Base-by-base conservation (phyloP, 2,329 filamentous ascomycete species). In the Microcyclospora pomicola region DNA sequence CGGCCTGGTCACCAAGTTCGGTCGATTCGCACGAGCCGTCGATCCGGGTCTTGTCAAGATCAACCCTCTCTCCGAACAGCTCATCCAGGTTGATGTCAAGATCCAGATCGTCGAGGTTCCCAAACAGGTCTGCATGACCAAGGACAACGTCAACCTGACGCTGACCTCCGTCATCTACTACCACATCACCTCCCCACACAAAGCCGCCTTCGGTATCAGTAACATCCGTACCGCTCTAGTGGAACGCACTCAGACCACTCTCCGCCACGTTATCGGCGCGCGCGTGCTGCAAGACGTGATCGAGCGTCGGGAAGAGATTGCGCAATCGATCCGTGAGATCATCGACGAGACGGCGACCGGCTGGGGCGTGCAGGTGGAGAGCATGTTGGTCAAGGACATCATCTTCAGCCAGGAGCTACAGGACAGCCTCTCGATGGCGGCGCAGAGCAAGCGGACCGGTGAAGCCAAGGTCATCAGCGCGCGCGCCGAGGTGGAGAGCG, bases 331-430 rank as follows among this genome's bases (percentile, higher is more conserved):
- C 45, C 79, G 85, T 45, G 88, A 95, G 63, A 96, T 96, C 52
- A 96, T 98, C 52, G 91, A 96, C 58, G 87, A 95, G 50, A 91
- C 94, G 1, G 88, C 91, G 5, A 69, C 75, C 9, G 85, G 84
- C 43, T 98, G 91, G 91, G 91, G 91, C 64, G 88, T 94, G 6
- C 77, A 84, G 56, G 91, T 96, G 41, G 91, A 96, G 71, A 87
- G 80, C 56, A 98, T 98, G 88, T 77, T 98, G 50, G 88, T 98
- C 73, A 96, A 98, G 68, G 91, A 98, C 63, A 93, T 98, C 58
- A 82, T 96, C 59, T 98, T 98, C 75, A 86, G 78, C 64, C 77
- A 85, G 56, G 91, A 96, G 50, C 72, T 98, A 33, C 91, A 98
- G 64, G 88, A 96, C 56, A 91, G 83, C 13, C 75, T 98, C 35